Base-by-base conservation (phyloP, 495 filamentous ascomycete genomes). In the Mytilinidion resinicola region DNA sequence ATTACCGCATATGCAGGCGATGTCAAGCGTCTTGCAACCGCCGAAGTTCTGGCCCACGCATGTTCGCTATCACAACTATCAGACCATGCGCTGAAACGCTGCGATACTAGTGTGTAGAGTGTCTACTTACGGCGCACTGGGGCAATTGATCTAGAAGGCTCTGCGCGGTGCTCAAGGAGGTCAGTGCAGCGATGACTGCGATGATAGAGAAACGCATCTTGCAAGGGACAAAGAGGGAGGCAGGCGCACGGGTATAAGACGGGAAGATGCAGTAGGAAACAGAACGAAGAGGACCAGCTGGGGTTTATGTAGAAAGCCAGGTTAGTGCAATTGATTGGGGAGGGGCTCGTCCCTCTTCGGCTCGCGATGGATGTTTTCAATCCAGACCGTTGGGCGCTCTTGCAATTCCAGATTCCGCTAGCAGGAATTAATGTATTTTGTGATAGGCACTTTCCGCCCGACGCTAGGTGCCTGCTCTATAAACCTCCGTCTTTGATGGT, bases 1-100 rank as follows among this genome's bases (percentile, higher is more conserved):
- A 69, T 79, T 74, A 10, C 57, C 63, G 74, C 90, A 95, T 64
- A 91, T 89, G 69, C 90, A 95, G 38, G 70, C 63, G 59, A 82
- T 67, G 56, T 90, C 80, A 48, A 78, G 64, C 14, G 62, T 53
- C 12, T 74, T 71, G 71, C 88, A 91, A 57, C 71, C 59, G 44
- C 77, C 80, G 54, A 77, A 76, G 43, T 63, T 51, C 59, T 69
- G 65, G 37, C 70, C 72, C 8, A 68, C 66, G 58, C 69, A 72
- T 8, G 49, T 30, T 57, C 53, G 51, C 65, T 68, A 21, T 19
- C 19, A 34, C 4, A 43, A 9, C 9, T 9, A 8, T 51, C 7
- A 50, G 15, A 25, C 25, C 25, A 39, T 12, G 21, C 20, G 15
- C 46, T 21, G 17, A 38, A 3, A 8, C 41, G 10, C 12, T 37